Evolutionary conservation across 2,329 filamentous ascomycete genomes (phyloP).

Genomic region (Aspergillus fumigatiaffinis): DNA sequence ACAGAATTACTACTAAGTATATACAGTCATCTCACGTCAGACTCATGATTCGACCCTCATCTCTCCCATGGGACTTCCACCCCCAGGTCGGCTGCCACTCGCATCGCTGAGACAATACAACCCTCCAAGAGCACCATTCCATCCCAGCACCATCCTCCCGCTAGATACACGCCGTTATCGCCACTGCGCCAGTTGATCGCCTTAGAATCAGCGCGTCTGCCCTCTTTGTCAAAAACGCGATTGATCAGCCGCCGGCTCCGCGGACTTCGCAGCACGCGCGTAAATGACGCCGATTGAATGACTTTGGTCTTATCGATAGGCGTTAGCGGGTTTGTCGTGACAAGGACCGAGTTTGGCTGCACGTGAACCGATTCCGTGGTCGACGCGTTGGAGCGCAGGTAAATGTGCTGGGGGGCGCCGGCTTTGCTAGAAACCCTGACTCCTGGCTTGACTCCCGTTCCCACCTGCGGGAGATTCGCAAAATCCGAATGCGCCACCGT

Average conservation of each 20-base stretch:
- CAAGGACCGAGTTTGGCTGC: conserved; percentile 49
- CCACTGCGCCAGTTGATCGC: conserved; percentile 46
- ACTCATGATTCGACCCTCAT: neutral
- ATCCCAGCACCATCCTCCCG: conserved; percentile 62
- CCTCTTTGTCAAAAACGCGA: conserved; percentile 37
- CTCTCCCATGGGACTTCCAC: conserved; percentile 40
- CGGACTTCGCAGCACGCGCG: conserved; percentile 50
- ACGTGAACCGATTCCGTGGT: conserved; percentile 53
- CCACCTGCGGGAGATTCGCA: conserved; percentile 12
- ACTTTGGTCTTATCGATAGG: conserved; percentile 37
- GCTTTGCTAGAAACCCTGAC: neutral
- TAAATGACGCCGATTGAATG: conserved; percentile 49
- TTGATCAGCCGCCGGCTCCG: conserved; percentile 48
- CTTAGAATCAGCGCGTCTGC: neutral
- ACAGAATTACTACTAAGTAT: neutral
- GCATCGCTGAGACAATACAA: conserved; percentile 57
- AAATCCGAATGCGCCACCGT: conserved; percentile 46
- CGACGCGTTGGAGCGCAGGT: conserved; percentile 26
- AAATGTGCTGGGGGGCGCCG: conserved; percentile 27
- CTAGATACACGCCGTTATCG: conserved; percentile 51
- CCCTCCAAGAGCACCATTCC: conserved; percentile 61
- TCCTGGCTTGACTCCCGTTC: conserved; percentile 3
- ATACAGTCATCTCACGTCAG: neutral
- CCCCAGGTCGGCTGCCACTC: conserved; percentile 51
- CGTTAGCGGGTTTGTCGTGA: conserved; percentile 51